phyloP scores from a whole-genome alignment of 352 stramenopile species.

The Phytopythium mirpurense region DNA sequence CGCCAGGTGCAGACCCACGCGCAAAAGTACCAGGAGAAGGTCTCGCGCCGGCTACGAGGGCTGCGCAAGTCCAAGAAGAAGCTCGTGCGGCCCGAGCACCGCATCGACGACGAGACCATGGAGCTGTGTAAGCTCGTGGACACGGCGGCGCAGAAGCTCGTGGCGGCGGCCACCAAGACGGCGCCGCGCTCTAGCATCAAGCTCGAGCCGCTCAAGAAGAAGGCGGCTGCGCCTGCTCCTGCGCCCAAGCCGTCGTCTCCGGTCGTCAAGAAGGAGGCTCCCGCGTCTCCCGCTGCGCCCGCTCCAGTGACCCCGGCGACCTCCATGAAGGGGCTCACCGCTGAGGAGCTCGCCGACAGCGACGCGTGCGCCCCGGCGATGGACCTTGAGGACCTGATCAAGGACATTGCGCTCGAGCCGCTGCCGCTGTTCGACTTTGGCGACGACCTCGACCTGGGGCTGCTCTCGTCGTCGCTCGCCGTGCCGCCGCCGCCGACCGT shows the following conservation, averaged over 20 bases:
- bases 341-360: constrained; percentile 2
- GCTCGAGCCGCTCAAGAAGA: constrained; percentile 23
- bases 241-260: neutral
- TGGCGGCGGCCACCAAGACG: constrained; percentile 19
- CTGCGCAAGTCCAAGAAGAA: constrained; percentile 73
- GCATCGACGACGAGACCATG: constrained; percentile 58
- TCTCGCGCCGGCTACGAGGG: constrained; percentile 52
- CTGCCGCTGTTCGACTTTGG: constrained; percentile 37
- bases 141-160: constrained; percentile 39
- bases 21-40: constrained; percentile 80
- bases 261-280: neutral
- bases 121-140: constrained; percentile 53
- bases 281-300: neutral
- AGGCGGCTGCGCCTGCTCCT: constrained; percentile 1
- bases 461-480: neutral
- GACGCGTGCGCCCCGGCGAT: constrained; percentile 4
- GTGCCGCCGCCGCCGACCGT: constrained; percentile 32
- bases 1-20: constrained; percentile 70
- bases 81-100: constrained; percentile 46
- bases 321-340: neutral
- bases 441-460: constrained; percentile 39
- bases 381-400: constrained; percentile 24
- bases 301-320: neutral
- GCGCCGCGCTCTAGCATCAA: constrained; percentile 14
- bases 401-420: constrained; percentile 31